Conservation (phyloP, 257 asterid species). For the Prunella vulgaris region DNA sequence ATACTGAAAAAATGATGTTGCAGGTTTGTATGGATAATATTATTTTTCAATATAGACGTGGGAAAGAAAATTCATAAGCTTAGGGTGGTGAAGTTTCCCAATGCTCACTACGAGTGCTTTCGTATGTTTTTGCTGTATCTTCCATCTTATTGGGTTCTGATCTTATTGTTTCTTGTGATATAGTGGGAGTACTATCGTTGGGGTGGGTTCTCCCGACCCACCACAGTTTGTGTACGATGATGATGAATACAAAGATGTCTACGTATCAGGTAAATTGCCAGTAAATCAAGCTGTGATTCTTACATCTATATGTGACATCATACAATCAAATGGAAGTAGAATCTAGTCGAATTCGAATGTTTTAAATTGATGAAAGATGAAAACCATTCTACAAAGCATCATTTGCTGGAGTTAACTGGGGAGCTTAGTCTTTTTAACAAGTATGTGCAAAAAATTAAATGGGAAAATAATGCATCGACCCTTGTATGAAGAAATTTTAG, state of each 20-base stretch:
- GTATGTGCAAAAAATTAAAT: background rate
- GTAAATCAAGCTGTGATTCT: background rate
- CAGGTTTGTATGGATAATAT: too few species aligned
- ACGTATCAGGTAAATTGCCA: slow-evolving; percentile 61
- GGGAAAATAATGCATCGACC: too few species aligned
- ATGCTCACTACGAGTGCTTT: background rate
- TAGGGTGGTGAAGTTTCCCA: background rate
- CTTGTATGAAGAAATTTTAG: background rate
- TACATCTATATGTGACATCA: background rate
- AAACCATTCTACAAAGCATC: too few species aligned
- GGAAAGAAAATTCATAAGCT: background rate
- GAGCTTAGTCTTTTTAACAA: background rate
- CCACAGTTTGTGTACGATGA: slow-evolving; percentile 83
- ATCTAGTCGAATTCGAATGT: too few species aligned
- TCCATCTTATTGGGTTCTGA: background rate
- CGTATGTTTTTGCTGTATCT: background rate
- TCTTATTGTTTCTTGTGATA: slow-evolving; percentile 14
- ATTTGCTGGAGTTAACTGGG: too few species aligned
- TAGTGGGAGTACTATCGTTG: slow-evolving; percentile 96
- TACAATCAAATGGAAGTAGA: too few species aligned
- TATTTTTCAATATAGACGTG: too few species aligned
- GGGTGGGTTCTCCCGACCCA: slow-evolving; percentile 91
- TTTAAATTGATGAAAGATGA: too few species aligned
- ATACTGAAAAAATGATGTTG: too few species aligned
- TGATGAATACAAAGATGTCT: slow-evolving; percentile 79